These are phyloP conservation scores for Epichloe hybrida DNA, from an alignment of 2,329 filamentous ascomycete genomes.

Conservation along the genomic window DNA sequence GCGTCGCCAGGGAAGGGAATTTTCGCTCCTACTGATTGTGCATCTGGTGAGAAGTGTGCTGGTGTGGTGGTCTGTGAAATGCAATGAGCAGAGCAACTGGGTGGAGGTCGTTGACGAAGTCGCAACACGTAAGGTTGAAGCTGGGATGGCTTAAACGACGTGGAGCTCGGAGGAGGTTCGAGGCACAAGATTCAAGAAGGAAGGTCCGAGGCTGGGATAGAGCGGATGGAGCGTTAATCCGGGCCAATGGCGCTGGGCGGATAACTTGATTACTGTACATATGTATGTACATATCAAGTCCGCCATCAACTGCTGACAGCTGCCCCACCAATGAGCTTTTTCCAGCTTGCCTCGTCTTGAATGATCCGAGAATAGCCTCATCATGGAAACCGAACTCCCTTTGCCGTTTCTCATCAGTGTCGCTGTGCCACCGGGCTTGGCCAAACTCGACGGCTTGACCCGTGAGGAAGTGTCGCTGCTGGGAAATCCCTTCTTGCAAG, in stretches of 20 bases:
- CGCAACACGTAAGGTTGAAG: background rate
- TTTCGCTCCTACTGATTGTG: background rate
- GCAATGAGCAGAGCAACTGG: background rate
- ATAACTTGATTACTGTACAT: too few species aligned
- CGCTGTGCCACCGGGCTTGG: conserved; percentile 34
- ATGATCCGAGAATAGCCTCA: conserved; percentile 5
- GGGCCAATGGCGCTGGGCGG: background rate
- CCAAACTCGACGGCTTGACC: conserved; percentile 37
- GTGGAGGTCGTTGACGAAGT: background rate
- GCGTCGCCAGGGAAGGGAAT: background rate
- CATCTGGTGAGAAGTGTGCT: background rate
- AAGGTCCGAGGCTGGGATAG: too few species aligned
- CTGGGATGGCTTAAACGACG: background rate
- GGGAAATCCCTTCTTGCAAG: conserved; percentile 45
- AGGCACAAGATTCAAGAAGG: too few species aligned
- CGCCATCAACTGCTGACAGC: too few species aligned
- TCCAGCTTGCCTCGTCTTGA: background rate
- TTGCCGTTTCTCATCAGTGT: conserved; percentile 50
- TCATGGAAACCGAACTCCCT: conserved; percentile 51
- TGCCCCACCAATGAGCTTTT: background rate
- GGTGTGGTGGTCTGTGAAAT: background rate
- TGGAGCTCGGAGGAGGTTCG: background rate
- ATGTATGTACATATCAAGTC: too few species aligned
- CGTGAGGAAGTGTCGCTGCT: conserved; percentile 45
- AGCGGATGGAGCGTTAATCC: background rate